Conservation (phyloP, 306 rosid species). For the Vicia villosa region DNA sequence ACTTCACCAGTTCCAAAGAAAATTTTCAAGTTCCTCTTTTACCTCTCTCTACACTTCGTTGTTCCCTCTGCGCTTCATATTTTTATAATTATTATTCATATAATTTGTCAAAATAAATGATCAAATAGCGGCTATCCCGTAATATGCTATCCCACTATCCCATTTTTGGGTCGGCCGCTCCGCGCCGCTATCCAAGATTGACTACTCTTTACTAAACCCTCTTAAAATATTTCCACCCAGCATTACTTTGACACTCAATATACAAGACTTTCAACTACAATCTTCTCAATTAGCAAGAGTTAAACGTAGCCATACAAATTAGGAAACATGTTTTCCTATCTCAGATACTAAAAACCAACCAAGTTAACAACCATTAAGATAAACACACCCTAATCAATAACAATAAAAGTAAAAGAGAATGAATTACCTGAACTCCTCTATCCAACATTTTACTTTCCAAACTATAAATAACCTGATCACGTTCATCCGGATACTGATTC, state of each 20-base stretch:
- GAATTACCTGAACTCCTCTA: conserved; percentile 71
- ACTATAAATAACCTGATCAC: conserved; percentile 62
- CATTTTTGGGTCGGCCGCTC: no score
- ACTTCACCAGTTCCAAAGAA: no score
- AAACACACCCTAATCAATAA: not conserved
- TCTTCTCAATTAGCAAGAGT: not conserved
- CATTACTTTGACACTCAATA: not conserved
- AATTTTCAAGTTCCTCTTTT: no score
- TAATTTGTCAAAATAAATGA: no score
- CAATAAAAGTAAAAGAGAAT: not conserved
- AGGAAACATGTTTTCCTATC: not conserved
- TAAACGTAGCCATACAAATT: not conserved
- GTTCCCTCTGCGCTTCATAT: no score
- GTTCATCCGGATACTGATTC: conserved; percentile 57
- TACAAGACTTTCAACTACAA: not conserved
- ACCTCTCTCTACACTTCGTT: no score
- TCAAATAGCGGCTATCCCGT: no score
- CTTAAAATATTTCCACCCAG: not conserved
- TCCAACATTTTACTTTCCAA: conserved; percentile 78
- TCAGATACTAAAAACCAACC: not conserved
- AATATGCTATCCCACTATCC: no score
- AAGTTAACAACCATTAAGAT: not conserved
- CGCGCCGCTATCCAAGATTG: no score
- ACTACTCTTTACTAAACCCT: not conserved
- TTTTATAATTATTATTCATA: no score